Conservation (phyloP, 2,329 filamentous ascomycete species). For the Chrysoporthe austroafricana region DNA sequence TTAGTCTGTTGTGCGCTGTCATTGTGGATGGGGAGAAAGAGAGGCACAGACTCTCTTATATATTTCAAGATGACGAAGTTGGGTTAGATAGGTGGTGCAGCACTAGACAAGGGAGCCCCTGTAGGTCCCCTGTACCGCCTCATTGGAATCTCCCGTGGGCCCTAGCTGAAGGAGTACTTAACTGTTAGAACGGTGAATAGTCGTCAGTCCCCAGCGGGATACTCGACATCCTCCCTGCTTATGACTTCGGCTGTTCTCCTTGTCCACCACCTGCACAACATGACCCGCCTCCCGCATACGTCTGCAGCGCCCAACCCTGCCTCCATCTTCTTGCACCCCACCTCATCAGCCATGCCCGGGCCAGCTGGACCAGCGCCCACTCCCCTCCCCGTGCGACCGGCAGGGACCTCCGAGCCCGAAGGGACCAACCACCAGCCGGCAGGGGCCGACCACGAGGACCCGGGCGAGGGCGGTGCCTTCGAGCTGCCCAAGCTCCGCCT, state of each 20-base stretch:
- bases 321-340: slow-evolving; percentile 39
- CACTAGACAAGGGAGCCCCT: no score
- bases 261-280: neutral
- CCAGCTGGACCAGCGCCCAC: slow-evolving; percentile 20
- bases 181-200: neutral
- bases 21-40: no score
- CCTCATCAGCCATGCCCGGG: slow-evolving; percentile 35
- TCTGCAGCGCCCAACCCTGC: slow-evolving; percentile 37
- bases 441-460: slow-evolving; percentile 9
- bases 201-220: neutral
- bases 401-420: neutral
- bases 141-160: no score
- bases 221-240: neutral
- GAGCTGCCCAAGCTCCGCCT: slow-evolving; percentile 61
- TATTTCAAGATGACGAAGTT: no score
- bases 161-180: neutral
- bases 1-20: no score
- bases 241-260: neutral
- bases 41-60: no score
- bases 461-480: slow-evolving; percentile 36
- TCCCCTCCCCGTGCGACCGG: slow-evolving; percentile 29
- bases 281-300: slow-evolving; percentile 34
- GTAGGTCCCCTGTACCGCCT: no score
- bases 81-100: no score
- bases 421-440: neutral